These are phyloP conservation scores for Tremellales sp. DNA, from an alignment of 1,284 basidiomycete genomes.

Conservation along the genomic window DNA sequence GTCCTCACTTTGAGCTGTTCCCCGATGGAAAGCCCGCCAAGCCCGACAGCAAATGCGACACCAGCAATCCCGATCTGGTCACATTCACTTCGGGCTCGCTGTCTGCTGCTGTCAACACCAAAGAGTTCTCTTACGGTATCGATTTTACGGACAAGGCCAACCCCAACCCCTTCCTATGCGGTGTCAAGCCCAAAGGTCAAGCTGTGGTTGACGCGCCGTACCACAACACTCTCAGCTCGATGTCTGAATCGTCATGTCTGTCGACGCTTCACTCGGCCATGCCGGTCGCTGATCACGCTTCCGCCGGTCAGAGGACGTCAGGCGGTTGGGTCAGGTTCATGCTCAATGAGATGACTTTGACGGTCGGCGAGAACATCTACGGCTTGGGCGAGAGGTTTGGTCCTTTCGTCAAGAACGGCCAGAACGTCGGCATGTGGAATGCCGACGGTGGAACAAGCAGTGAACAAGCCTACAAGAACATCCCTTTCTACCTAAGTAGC, in stretches of 20 bases:
- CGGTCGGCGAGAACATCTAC: constrained; percentile 67
- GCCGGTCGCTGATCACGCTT: constrained; percentile 8
- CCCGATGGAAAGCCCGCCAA: constrained; percentile 53
- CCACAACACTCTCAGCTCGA: constrained; percentile 58
- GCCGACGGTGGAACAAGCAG: constrained; percentile 54
- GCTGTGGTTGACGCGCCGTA: constrained; percentile 62
- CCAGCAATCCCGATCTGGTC: not conserved
- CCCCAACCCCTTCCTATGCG: constrained; percentile 33
- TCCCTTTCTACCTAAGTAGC: constrained; percentile 49
- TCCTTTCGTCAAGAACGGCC: constrained; percentile 69
- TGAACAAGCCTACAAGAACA: constrained; percentile 63
- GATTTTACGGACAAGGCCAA: constrained; percentile 45
- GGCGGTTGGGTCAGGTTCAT: constrained; percentile 52
- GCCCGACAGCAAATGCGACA: constrained; percentile 5
- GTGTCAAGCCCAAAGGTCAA: constrained; percentile 57
- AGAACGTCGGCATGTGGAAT: constrained; percentile 64
- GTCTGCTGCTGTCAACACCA: constrained; percentile 29
- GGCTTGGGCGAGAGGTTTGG: constrained; percentile 67
- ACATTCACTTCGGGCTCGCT: constrained; percentile 45
- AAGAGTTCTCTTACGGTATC: constrained; percentile 46
- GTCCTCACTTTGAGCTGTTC: constrained; percentile 60
- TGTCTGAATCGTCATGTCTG: constrained; percentile 61
- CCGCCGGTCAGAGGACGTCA: constrained; percentile 3
- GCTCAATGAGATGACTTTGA: constrained; percentile 63
- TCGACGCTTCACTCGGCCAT: constrained; percentile 51